Evolutionary conservation across 768 basidiomycete species (phyloP), one percentile per base, ranked within the genome.

Genomic region (Boletus sp.): DNA sequence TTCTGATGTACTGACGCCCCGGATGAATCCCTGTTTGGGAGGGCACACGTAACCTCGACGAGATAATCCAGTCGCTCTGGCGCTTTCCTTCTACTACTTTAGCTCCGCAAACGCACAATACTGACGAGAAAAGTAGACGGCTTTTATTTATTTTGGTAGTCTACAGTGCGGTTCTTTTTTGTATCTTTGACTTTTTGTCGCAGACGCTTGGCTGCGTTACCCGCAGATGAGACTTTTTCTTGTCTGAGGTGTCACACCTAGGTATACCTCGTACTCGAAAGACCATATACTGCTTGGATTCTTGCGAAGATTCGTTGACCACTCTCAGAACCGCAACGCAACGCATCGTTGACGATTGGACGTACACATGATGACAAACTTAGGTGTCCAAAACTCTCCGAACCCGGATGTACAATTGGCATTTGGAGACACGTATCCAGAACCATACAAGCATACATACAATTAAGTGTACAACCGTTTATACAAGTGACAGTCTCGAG

Each of bases 401-500:
- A 46, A 7, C 20, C 28, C 18, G 30, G 17, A 47, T 47, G 37
- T 37, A 11, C 10, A 15, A 37, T 7, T 7, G 37, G 15, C 15
- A 15, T 11, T 14, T 47, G 5, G n/a, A 47, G 41, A 64, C 47
- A 40, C n/a, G 15, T 32, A 50, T 45, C 29, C 35, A 44, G 33
- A 45, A 58, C 41, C 35, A 39, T 40, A 48, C 52, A 53, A 63
- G 62, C 60, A 67, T 60, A 64, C 56, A 60, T 60, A 65, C 58
- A 60, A 59, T 67, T 59, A 56, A 30, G 49, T 24, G 55, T 41
- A 55, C 62, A 64, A 17, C 7, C 53, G 17, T 64, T 63, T 61
- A 61, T 61, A 68, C 68, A 70, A 58, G 58, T 49, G 60, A 48
- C 20, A 56, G 59, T 55, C 36, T 61, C 44, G 32, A 40, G 12